These are phyloP conservation scores for Aegilops sharonensis DNA, from an alignment of 176 grass and related monocot genomes.

Conservation along the genomic window DNA sequence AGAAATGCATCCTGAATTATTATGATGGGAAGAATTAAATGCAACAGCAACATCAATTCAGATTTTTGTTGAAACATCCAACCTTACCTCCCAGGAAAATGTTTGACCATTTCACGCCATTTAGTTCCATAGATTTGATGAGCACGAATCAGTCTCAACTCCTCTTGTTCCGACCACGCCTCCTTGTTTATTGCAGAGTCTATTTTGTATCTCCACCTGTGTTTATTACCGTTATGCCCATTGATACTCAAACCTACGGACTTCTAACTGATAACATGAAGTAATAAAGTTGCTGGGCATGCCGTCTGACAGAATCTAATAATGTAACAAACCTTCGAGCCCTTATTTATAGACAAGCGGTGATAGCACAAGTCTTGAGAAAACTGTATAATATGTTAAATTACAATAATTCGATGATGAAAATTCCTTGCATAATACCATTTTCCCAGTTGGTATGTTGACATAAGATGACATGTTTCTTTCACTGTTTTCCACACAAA, in stretches of 20 bases:
- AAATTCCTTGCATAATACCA: not conserved
- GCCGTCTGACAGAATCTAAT: not conserved
- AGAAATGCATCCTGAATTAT: conserved; percentile 18
- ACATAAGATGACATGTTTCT: not conserved
- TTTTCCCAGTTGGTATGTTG: not conserved
- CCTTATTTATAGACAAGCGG: not conserved
- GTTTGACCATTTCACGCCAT: conserved; percentile 58
- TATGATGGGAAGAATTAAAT: not conserved
- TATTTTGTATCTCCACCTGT: conserved; percentile 55
- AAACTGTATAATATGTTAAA: not conserved
- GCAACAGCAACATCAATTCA: not conserved
- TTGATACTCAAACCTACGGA: conserved; percentile 1
- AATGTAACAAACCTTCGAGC: not conserved
- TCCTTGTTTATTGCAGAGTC: conserved; percentile 67
- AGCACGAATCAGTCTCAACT: conserved; percentile 69
- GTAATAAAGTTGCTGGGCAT: conserved; percentile 12
- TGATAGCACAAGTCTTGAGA: not conserved
- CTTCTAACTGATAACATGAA: conserved; percentile 5
- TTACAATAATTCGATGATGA: not conserved
- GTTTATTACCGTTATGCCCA: conserved; percentile 13
- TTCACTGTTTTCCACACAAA: conserved; percentile 26
- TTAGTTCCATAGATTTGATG: conserved; percentile 74
- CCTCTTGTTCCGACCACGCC: conserved; percentile 62
- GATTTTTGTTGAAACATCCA: conserved; percentile 14
- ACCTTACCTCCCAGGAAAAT: conserved; percentile 69